These are phyloP conservation scores for Akanthomyces lecanii DNA, from an alignment of 2,329 filamentous ascomycete species.

Conservation along the genomic window DNA sequence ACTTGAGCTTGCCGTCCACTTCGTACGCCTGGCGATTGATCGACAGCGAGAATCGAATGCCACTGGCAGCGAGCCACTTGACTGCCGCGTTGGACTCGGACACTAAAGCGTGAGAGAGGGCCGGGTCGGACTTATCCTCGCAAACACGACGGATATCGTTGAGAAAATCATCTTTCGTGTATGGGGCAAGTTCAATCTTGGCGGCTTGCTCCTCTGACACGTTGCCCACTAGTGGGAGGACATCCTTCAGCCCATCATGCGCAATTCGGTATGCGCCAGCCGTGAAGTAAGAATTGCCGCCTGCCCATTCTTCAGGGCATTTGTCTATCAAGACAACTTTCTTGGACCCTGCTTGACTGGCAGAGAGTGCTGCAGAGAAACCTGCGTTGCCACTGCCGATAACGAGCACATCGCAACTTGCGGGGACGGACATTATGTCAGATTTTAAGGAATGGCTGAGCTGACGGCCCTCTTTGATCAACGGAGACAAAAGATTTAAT, in stretches of 20 bases:
- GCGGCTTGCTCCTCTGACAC: constrained; percentile 40
- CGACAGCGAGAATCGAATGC: constrained; percentile 54
- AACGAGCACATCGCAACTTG: constrained; percentile 42
- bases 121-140: constrained; percentile 46
- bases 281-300: constrained; percentile 63
- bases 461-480: background rate
- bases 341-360: constrained; percentile 42
- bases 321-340: constrained; percentile 56
- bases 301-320: constrained; percentile 53
- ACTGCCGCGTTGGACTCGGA: constrained; percentile 46
- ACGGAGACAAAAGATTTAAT: constrained; percentile 1
- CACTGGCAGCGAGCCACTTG: constrained; percentile 52
- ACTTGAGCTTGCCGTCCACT: constrained; percentile 56
- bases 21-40: constrained; percentile 65
- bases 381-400: constrained; percentile 63
- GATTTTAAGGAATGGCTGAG: background rate
- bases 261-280: constrained; percentile 59
- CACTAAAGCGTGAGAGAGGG: constrained; percentile 46
- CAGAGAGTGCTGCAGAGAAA: constrained; percentile 55
- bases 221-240: constrained; percentile 60
- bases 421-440: constrained; percentile 2
- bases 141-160: constrained; percentile 56
- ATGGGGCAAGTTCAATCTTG: constrained; percentile 55
- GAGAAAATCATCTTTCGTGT: constrained; percentile 50
- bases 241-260: constrained; percentile 50